Evolutionary conservation across 2,329 filamentous ascomycete genomes (phyloP).

Genomic region (Monilinia aucupariae): DNA sequence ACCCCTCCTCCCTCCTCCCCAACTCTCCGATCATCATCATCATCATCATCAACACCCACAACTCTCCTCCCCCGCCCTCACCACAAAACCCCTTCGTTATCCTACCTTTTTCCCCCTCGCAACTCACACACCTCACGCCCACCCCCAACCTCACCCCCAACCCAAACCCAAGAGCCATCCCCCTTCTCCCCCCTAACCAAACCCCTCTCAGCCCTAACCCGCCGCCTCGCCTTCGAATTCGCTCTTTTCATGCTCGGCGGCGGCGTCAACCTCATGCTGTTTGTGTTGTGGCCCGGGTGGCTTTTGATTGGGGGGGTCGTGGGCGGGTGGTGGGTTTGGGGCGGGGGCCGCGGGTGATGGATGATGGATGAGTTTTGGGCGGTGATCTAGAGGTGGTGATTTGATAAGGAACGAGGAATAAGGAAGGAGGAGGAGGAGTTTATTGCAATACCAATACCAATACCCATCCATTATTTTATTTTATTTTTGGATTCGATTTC

Average conservation of each 20-base stretch:
- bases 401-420: too few species aligned
- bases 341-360: neutral
- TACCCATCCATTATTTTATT: too few species aligned
- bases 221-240: slow-evolving; percentile 28
- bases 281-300: slow-evolving; percentile 36
- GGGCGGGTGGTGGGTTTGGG: neutral
- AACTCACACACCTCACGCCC: slow-evolving; percentile 13
- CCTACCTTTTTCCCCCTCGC: slow-evolving; percentile 15
- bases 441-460: too few species aligned
- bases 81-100: slow-evolving; percentile 23
- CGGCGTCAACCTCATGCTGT: slow-evolving; percentile 28
- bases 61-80: slow-evolving; percentile 20
- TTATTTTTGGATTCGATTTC: too few species aligned
- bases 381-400: too few species aligned
- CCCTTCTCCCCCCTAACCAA: slow-evolving; percentile 20
- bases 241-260: slow-evolving; percentile 30
- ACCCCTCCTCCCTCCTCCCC: neutral
- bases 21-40: neutral
- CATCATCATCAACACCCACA: neutral
- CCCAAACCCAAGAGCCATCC: slow-evolving; percentile 22
- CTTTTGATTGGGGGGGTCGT: slow-evolving; percentile 19
- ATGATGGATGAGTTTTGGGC: neutral
- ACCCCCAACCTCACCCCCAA: slow-evolving; percentile 12
- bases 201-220: slow-evolving; percentile 15
- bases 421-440: neutral